phyloP scores from a whole-genome alignment of 2,329 filamentous ascomycete species.

The Monosporascus sp. region DNA sequence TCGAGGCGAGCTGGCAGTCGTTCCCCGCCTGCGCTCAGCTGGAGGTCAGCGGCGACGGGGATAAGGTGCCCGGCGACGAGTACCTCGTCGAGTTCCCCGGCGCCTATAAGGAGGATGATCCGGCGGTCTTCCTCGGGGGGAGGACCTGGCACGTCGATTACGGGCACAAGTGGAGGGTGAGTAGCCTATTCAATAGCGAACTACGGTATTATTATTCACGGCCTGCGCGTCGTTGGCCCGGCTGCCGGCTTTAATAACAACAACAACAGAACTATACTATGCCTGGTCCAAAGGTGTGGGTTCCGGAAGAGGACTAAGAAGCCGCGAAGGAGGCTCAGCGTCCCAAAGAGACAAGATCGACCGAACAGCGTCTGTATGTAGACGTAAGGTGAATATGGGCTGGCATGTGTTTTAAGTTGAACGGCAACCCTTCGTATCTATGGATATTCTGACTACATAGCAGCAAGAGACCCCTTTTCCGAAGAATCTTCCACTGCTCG shows the following conservation, averaged over 20 bases:
- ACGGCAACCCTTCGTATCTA: no score
- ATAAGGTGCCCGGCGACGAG: background rate
- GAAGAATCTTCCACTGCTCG: no score
- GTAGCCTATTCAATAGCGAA: background rate
- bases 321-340: no score
- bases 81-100: conserved; percentile 2
- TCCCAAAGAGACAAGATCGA: no score
- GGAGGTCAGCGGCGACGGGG: background rate
- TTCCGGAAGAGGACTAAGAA: background rate
- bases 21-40: conserved; percentile 3
- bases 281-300: background rate
- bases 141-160: background rate
- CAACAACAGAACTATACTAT: background rate
- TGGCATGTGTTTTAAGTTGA: no score
- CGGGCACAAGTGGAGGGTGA: background rate
- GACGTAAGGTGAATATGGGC: no score
- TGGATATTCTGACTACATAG: no score
- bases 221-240: no score
- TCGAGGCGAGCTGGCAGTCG: conserved; percentile 5
- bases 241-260: no score
- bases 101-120: background rate
- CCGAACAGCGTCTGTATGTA: no score
- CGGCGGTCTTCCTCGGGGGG: background rate
- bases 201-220: no score
- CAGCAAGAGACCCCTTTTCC: no score